phyloP scores from a whole-genome alignment of 2,329 filamentous ascomycete species.

The Aspergillus sp. region DNA sequence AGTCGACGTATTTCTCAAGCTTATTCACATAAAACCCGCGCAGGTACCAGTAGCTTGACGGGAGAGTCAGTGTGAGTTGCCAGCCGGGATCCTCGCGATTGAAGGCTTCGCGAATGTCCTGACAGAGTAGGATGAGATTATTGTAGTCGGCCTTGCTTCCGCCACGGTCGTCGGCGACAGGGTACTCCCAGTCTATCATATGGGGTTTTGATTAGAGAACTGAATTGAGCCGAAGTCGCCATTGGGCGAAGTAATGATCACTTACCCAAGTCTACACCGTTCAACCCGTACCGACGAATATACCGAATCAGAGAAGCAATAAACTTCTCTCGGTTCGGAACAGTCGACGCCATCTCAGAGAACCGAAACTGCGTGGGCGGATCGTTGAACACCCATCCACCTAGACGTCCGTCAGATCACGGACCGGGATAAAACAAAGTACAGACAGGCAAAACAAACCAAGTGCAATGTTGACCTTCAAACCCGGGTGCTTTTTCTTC shows the following conservation, averaged over 20 bases:
- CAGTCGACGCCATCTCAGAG: too few relatives aligned
- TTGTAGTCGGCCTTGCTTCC: neutral
- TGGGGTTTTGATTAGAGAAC: too few relatives aligned
- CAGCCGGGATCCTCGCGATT: neutral
- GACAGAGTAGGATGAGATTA: conserved; percentile 2
- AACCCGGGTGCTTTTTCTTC: too few relatives aligned
- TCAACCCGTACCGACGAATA: neutral
- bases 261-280: neutral
- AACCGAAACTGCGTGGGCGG: too few relatives aligned
- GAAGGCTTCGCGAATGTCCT: neutral
- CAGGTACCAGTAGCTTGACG: conserved; percentile 14
- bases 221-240: too few relatives aligned
- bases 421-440: too few relatives aligned
- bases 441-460: too few relatives aligned
- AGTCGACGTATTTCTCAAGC: conserved; percentile 7
- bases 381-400: too few relatives aligned
- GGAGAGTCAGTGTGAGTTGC: neutral
- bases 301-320: neutral
- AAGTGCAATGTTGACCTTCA: too few relatives aligned
- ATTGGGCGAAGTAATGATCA: too few relatives aligned
- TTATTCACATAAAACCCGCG: neutral
- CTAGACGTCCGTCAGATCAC: too few relatives aligned
- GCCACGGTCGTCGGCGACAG: conserved; percentile 7
- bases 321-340: neutral
- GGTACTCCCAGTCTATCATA: conserved; percentile 7